A percentile compares a stretch with the other conserved stretches of the same genome.
Conservation (phyloP, 108 stramenopile species). For the Nannochloropsis granulata region DNA sequence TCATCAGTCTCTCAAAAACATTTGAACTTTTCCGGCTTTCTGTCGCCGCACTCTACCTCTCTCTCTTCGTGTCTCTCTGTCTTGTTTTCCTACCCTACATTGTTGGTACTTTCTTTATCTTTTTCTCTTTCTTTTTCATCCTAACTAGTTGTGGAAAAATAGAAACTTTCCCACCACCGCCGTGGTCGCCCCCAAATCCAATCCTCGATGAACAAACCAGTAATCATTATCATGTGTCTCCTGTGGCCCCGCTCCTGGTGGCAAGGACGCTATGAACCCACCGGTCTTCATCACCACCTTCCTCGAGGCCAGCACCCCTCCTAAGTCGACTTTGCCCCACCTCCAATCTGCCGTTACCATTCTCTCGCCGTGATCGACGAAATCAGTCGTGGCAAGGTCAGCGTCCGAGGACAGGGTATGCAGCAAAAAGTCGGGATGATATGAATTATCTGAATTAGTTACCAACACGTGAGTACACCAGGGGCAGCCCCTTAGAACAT, state of each 20-base stretch:
- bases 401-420: not conserved
- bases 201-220: not conserved
- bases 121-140: not conserved
- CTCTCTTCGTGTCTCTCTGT: too few relatives aligned
- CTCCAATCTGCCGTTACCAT: not conserved
- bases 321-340: not conserved
- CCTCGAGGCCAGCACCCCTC: not conserved
- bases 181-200: not conserved
- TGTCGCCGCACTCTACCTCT: too few relatives aligned
- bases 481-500: not conserved
- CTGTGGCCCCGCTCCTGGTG: not conserved
- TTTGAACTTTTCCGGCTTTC: too few relatives aligned
- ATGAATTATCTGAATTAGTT: not conserved
- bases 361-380: not conserved
- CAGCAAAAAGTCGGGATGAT: not conserved
- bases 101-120: not conserved
- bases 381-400: not conserved
- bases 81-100: too few relatives aligned
- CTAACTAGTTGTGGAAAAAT: not conserved
- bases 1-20: too few relatives aligned
- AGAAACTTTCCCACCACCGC: not conserved
- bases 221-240: not conserved
- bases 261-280: not conserved
- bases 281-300: not conserved
- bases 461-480: not conserved